Evolutionary conservation across 2,329 filamentous ascomycete genomes (phyloP).

Genomic region (Coleophoma crateriformis): DNA sequence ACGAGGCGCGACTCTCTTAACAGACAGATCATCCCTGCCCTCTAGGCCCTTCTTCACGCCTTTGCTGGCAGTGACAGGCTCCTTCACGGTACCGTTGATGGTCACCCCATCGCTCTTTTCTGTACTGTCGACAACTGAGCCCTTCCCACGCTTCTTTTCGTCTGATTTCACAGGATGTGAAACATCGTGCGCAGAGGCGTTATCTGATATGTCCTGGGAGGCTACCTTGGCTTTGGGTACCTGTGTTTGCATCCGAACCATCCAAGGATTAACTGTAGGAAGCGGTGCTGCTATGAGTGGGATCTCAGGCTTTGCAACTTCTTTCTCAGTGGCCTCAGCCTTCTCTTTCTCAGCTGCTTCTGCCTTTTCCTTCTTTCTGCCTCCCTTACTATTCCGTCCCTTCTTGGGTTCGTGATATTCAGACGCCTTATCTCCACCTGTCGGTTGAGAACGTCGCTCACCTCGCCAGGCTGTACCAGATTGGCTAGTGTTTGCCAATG

Average conservation of each 20-base stretch:
- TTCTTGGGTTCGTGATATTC: conserved; percentile 21
- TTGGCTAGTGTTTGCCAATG: conserved; percentile 55
- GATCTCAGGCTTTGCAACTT: conserved; percentile 48
- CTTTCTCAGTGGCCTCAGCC: conserved; percentile 50
- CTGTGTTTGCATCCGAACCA: conserved; percentile 65
- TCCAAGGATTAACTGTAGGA: conserved; percentile 85
- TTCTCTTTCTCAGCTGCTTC: conserved; percentile 46
- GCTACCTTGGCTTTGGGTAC: conserved; percentile 40
- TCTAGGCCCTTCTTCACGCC: conserved; percentile 35
- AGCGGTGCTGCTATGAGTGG: conserved; percentile 73
- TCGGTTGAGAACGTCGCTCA: conserved; percentile 55
- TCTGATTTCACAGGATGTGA: conserved; percentile 25
- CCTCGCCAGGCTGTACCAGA: conserved; percentile 64
- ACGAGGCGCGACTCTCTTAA: conserved; percentile 23
- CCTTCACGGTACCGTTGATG: conserved; percentile 23
- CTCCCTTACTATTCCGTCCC: conserved; percentile 21
- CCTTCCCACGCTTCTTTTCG: conserved; percentile 33
- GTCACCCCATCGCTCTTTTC: conserved; percentile 27
- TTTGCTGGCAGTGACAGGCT: conserved; percentile 27
- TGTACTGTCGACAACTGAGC: conserved; percentile 27
- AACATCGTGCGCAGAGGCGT: conserved; percentile 5
- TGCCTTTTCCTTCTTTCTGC: conserved; percentile 29
- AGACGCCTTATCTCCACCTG: conserved; percentile 58
- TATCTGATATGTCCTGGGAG: conserved; percentile 7
- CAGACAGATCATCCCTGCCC: conserved; percentile 22